A percentile compares a stretch with the other conserved stretches of the same genome.
Conservation (phyloP, 305 asterid species). For the Fraxinus nigra region DNA sequence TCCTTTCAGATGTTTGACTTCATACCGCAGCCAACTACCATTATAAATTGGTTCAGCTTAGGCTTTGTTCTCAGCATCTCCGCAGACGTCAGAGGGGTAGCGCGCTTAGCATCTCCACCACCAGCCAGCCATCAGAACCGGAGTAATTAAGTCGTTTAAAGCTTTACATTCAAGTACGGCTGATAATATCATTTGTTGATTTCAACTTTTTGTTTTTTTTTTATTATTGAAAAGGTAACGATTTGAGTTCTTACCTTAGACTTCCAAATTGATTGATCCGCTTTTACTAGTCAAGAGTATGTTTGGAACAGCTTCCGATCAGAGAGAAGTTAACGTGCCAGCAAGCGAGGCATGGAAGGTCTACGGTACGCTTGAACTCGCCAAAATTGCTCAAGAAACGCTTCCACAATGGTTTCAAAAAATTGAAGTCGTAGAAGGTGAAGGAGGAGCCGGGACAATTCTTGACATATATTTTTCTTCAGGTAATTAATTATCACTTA, state of each 20-base stretch:
- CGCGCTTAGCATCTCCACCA: neutral
- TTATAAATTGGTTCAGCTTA: neutral
- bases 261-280: neutral
- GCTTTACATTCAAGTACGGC: neutral
- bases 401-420: constrained; percentile 30
- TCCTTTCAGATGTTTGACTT: neutral
- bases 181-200: neutral
- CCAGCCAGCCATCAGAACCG: neutral
- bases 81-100: neutral
- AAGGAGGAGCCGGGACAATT: constrained; percentile 51
- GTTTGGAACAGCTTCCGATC: constrained; percentile 39
- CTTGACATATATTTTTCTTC: constrained; percentile 38
- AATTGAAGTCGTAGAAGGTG: constrained; percentile 46
- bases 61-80: neutral
- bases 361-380: constrained; percentile 42
- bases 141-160: neutral
- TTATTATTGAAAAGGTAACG: neutral
- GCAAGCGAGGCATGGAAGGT: constrained; percentile 57
- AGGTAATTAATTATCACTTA: constrained; percentile 14
- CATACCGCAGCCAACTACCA: neutral
- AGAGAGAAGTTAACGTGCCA: constrained; percentile 39
- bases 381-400: constrained; percentile 23
- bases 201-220: neutral
- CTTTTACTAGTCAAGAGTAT: constrained; percentile 7
- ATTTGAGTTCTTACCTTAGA: neutral